phyloP scores from a whole-genome alignment of 2,329 filamentous ascomycete genomes.

The Bertia moriformis region DNA sequence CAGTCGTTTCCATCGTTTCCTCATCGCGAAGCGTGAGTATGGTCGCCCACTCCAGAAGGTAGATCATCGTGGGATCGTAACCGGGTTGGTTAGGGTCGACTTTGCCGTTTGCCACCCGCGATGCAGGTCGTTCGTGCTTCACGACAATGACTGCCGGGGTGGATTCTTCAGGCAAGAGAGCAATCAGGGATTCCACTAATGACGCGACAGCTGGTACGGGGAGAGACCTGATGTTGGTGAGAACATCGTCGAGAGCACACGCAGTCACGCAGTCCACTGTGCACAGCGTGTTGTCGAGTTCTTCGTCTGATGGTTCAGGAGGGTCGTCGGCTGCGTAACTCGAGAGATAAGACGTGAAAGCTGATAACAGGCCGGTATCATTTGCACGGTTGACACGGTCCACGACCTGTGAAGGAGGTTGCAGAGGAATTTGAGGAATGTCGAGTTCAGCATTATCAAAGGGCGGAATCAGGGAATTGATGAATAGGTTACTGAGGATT shows the following conservation, averaged over 20 bases:
- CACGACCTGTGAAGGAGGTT: conserved; percentile 82
- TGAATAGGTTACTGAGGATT: conserved; percentile 89
- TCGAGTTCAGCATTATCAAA: conserved; percentile 55
- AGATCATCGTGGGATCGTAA: conserved; percentile 79
- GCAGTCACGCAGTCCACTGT: conserved; percentile 88
- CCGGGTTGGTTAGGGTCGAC: conserved; percentile 37
- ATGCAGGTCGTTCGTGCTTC: conserved; percentile 65
- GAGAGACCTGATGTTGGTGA: conserved; percentile 63
- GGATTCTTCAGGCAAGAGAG: conserved; percentile 75
- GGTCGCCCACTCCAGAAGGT: conserved; percentile 82
- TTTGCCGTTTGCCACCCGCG: conserved; percentile 38
- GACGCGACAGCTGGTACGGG: conserved; percentile 41
- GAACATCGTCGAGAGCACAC: conserved; percentile 70
- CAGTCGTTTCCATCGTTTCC: conserved; percentile 56
- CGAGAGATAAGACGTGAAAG: conserved; percentile 92
- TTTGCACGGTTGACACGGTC: conserved; percentile 66
- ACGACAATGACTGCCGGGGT: conserved; percentile 72
- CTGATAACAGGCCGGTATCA: conserved; percentile 80
- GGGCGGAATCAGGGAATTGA: conserved; percentile 80
- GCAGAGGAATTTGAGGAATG: conserved; percentile 71
- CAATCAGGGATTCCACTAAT: conserved; percentile 60
- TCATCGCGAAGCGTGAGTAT: conserved; percentile 64
- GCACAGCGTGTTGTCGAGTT: conserved; percentile 86
- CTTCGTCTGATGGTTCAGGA: conserved; percentile 90
- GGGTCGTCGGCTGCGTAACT: conserved; percentile 97